A percentile compares a stretch with the other conserved stretches of the same genome.
phyloP scores from a whole-genome alignment of 2,329 filamentous ascomycete genomes.

The Fusarium subtropicale region DNA sequence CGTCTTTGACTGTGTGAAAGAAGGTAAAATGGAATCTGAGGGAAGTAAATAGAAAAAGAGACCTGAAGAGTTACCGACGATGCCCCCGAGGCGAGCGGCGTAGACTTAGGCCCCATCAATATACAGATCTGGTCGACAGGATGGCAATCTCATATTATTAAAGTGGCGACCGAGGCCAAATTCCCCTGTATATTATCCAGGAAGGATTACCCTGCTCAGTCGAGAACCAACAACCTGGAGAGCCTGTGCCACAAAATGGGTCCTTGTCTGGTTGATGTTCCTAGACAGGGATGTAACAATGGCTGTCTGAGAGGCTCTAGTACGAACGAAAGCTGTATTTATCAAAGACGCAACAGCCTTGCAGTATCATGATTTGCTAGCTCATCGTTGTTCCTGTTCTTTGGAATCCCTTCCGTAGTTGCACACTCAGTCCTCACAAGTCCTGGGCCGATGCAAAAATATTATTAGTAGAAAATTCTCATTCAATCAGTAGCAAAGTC shows the following conservation, averaged over 20 bases:
- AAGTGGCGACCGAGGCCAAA: neutral
- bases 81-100: too few species aligned
- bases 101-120: too few species aligned
- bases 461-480: neutral
- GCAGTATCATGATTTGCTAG: too few species aligned
- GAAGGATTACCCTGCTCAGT: neutral
- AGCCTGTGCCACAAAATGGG: neutral
- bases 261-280: neutral
- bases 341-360: too few species aligned
- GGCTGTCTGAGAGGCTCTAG: neutral
- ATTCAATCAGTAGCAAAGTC: neutral
- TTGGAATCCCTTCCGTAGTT: too few species aligned
- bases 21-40: neutral
- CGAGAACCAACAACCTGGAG: neutral
- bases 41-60: neutral
- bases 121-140: too few species aligned
- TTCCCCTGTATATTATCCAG: neutral
- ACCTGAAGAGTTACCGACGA: neutral
- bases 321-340: neutral
- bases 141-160: neutral
- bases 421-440: too few species aligned
- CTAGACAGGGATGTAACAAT: neutral
- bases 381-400: too few species aligned
- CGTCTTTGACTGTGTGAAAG: too few species aligned
- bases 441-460: fast-evolving